Evolutionary conservation across 345 rosid species (phyloP).

Genomic region (Salix arbutifolia): DNA sequence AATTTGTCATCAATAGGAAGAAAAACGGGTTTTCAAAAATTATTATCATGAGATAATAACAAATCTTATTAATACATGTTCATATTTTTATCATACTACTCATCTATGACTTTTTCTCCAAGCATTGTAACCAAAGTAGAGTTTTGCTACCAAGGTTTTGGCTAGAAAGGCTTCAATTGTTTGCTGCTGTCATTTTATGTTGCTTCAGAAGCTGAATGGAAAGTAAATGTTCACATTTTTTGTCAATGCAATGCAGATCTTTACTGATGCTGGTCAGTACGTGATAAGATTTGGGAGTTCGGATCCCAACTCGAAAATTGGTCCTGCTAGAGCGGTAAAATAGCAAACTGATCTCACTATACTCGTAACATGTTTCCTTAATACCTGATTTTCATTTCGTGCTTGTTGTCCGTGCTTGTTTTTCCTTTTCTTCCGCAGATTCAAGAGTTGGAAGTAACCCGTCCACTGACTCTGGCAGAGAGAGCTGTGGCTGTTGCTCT

Average conservation of each 20-base stretch:
- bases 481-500: constrained; percentile 80
- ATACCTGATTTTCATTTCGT: background rate
- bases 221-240: background rate
- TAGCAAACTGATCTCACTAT: background rate
- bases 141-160: too few species aligned
- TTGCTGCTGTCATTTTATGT: background rate
- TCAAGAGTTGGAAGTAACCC: constrained; percentile 69
- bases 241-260: constrained; percentile 44
- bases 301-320: constrained; percentile 56
- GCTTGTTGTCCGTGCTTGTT: background rate
- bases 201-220: background rate
- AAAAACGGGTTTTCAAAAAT: too few species aligned
- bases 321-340: constrained; percentile 49
- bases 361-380: background rate
- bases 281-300: constrained; percentile 82
- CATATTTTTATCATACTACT: too few species aligned
- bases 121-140: too few species aligned
- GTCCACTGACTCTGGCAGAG: constrained; percentile 67
- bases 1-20: too few species aligned
- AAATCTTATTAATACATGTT: too few species aligned
- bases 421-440: constrained; percentile 36
- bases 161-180: background rate
- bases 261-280: constrained; percentile 99
- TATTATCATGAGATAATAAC: too few species aligned
- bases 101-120: too few species aligned